These are phyloP conservation scores for Chlorociboria aeruginascens DNA, from an alignment of 495 filamentous ascomycete species.

Conservation along the genomic window DNA sequence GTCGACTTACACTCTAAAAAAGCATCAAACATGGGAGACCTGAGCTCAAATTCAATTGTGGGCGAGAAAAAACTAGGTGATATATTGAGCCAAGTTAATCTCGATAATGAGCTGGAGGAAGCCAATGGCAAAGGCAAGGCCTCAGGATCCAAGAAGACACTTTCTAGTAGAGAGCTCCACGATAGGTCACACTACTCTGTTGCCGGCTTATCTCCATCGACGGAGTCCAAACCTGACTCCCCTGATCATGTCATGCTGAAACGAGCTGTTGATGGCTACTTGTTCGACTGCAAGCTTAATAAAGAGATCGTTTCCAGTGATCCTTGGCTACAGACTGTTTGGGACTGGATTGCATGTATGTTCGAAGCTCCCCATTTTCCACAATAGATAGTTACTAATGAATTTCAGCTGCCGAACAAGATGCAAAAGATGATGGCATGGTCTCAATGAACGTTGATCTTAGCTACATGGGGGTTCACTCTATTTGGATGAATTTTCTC, in stretches of 20 bases:
- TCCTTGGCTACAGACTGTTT: slow-evolving; percentile 61
- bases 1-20: slow-evolving; percentile 20
- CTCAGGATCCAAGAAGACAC: not conserved
- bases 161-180: slow-evolving; percentile 11
- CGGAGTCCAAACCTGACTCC: not conserved
- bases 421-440: slow-evolving; percentile 60
- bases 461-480: slow-evolving; percentile 72
- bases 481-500: slow-evolving; percentile 67
- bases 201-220: not conserved
- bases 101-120: not conserved
- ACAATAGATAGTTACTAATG: not conserved
- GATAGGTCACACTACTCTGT: slow-evolving; percentile 8
- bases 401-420: slow-evolving; percentile 46
- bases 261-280: slow-evolving; percentile 59
- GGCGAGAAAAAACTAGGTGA: not conserved
- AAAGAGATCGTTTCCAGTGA: slow-evolving; percentile 56
- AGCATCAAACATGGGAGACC: slow-evolving; percentile 9
- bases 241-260: slow-evolving; percentile 11
- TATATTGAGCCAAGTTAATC: not conserved
- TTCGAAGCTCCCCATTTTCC: not conserved
- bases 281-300: slow-evolving; percentile 63
- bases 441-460: slow-evolving; percentile 62
- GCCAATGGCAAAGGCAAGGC: not conserved
- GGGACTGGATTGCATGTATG: slow-evolving; percentile 65
- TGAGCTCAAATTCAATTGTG: not conserved